Evolutionary conservation across 441 rosid species (phyloP), one percentile per base, ranked within the genome.

Genomic region (Macaranga tanarius): DNA sequence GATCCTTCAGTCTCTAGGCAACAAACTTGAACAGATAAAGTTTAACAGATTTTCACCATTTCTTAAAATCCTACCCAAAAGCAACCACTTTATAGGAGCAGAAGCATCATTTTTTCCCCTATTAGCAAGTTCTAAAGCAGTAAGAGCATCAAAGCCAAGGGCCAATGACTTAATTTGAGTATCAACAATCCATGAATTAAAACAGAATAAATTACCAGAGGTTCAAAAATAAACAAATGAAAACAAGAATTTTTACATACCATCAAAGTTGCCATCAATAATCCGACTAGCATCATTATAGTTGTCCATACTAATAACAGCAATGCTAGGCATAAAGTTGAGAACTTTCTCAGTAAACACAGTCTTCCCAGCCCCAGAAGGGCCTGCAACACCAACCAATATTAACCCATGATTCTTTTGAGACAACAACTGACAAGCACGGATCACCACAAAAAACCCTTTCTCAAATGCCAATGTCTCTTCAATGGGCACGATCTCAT

Each of bases 281-380:
- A 95, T 90, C 60, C 98, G 89, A 73, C 90, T 84, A 40, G 93
- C 76, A 84, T 95, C 98, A 79, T 93, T 95, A 75, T 90, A 95
- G 80, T 93, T 92, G 79, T 96, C 98, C 99, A 93, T 88, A 42
- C 90, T 77, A 75, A 96, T 89, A 73, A 93, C 91, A 73, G 91
- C 95, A 80, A 95, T 83, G 80, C 97, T 90, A 26, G 98, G 97
- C 98, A 93, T 88, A 65, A 93, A 95, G 75, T 85, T 89, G 75
- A 90, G 86, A 69, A 93, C 85, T 80, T 95, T 93, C 75, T 95
- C 98, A 3, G 99, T 89, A 75, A 95, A 90, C 40, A 95, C 87
- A 28, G 99, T 93, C 78, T 95, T 95, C 44, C 98, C 99, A 70
- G 99, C 98, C 51, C 99, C 99, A 75, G 98, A 93, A 22, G 98